These are phyloP conservation scores for Tuber magnatum DNA, from an alignment of 495 filamentous ascomycete genomes.

Conservation along the genomic window DNA sequence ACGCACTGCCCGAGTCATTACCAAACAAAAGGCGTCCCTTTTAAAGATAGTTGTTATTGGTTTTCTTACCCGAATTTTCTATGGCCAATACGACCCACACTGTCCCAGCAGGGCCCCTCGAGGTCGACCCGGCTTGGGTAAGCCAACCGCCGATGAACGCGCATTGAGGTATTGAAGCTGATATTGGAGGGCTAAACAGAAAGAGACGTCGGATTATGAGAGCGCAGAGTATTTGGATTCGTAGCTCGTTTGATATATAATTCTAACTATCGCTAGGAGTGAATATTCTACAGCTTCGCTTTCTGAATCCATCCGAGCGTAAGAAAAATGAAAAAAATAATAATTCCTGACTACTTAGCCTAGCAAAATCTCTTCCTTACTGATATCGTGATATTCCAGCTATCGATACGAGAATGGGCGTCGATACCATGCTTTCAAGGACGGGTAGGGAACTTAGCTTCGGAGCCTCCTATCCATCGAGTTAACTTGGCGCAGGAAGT, in stretches of 20 bases:
- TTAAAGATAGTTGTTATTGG: not conserved
- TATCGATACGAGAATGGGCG: conserved; percentile 28
- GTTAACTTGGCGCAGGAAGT: conserved; percentile 39
- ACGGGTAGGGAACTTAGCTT: conserved; percentile 15
- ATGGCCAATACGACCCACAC: not conserved
- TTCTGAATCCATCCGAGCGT: conserved; percentile 21
- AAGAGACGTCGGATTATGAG: not conserved
- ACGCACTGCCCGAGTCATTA: not conserved
- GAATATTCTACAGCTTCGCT: conserved; percentile 24
- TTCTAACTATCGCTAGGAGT: conserved; percentile 8
- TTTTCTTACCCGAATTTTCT: not conserved
- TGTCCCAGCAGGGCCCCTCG: not conserved
- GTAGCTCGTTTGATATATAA: not conserved
- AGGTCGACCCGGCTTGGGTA: conserved; percentile 18
- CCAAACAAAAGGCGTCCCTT: not conserved
- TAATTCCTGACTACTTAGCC: not conserved
- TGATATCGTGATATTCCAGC: not conserved
- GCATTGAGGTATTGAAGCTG: not conserved
- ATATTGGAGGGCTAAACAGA: not conserved
- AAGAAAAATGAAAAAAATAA: conserved; percentile 1
- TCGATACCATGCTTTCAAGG: conserved; percentile 26
- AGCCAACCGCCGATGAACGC: not conserved
- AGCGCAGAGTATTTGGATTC: not conserved
- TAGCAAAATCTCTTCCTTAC: not conserved
- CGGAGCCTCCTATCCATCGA: not conserved